Percentiles rank a stretch among this genome's conserved stretches.
These are phyloP conservation scores for Hypoxylon perforatum DNA, from an alignment of 495 filamentous ascomycete genomes.

Conservation along the genomic window DNA sequence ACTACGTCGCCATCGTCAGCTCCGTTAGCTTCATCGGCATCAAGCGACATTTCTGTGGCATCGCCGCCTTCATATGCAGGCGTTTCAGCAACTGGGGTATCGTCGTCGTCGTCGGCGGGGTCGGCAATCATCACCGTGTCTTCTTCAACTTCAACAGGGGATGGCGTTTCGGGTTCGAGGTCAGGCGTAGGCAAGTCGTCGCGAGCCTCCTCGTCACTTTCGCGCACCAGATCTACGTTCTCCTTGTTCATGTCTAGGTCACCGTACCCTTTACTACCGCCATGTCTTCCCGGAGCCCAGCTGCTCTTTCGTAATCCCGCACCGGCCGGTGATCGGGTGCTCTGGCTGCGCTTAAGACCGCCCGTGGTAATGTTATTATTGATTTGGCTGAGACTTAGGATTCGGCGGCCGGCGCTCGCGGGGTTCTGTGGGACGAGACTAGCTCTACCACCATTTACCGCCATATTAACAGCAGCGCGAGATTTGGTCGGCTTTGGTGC, in stretches of 20 bases:
- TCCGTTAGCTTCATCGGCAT: constrained; percentile 30
- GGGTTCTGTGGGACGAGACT: constrained; percentile 56
- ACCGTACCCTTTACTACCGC: constrained; percentile 55
- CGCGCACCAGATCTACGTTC: constrained; percentile 56
- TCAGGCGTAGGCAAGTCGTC: constrained; percentile 39
- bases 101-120: constrained; percentile 31
- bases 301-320: constrained; percentile 75
- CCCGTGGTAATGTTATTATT: constrained; percentile 76
- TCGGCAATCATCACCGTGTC: constrained; percentile 42
- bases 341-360: constrained; percentile 68
- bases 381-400: constrained; percentile 89
- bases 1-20: constrained; percentile 33
- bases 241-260: constrained; percentile 60
- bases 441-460: constrained; percentile 54
- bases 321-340: constrained; percentile 73
- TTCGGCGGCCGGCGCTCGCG: constrained; percentile 73
- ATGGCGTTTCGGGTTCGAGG: constrained; percentile 34
- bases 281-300: constrained; percentile 69
- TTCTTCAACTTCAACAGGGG: constrained; percentile 38
- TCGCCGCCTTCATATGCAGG: constrained; percentile 34
- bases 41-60: constrained; percentile 13
- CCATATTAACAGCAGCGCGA: constrained; percentile 56
- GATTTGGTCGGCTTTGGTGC: constrained; percentile 52
- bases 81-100: constrained; percentile 33
- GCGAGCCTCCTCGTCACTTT: constrained; percentile 56